A percentile compares a stretch with the other conserved stretches of the same genome.
phyloP scores from a whole-genome alignment of 495 filamentous ascomycete genomes.

The Penicillium nucicola region DNA sequence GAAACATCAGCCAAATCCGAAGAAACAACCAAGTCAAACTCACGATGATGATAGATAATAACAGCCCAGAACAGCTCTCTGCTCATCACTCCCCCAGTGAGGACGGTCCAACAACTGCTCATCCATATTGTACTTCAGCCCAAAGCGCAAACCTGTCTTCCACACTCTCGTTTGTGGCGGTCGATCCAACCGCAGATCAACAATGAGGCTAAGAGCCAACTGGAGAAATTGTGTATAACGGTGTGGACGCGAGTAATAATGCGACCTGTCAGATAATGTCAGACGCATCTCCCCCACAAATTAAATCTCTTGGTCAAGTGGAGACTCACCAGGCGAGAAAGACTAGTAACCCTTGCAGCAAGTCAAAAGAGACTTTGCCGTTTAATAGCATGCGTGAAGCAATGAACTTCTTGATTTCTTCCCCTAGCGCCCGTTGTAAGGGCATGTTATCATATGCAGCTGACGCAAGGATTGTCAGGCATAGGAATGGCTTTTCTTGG shows the following conservation, averaged over 20 bases:
- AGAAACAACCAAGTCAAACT: background rate
- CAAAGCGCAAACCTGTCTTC: conserved; percentile 18
- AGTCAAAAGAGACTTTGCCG: conserved; percentile 44
- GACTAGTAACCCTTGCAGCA: conserved; percentile 46
- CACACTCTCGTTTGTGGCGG: conserved; percentile 23
- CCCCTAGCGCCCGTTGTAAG: conserved; percentile 34
- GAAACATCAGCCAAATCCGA: background rate
- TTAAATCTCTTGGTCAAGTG: background rate
- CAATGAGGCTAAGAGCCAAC: conserved; percentile 41
- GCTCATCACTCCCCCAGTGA: conserved; percentile 21
- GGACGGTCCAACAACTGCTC: conserved; percentile 6
- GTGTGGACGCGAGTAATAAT: conserved; percentile 34
- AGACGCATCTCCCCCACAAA: conserved; percentile 1
- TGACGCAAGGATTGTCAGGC: conserved; percentile 37
- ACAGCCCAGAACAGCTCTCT: conserved; percentile 19
- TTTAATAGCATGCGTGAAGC: conserved; percentile 43
- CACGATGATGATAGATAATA: conserved; percentile 25
- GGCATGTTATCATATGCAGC: conserved; percentile 34
- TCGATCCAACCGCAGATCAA: conserved; percentile 43
- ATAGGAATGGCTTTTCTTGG: conserved; percentile 26
- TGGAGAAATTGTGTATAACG: conserved; percentile 39
- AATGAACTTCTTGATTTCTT: conserved; percentile 35
- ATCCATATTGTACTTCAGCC: background rate
- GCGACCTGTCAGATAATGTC: conserved; percentile 18
- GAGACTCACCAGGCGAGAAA: conserved; percentile 40